Evolutionary conservation across 2,329 filamentous ascomycete genomes (phyloP).

Genomic region (Orbilia blumenaviensis): DNA sequence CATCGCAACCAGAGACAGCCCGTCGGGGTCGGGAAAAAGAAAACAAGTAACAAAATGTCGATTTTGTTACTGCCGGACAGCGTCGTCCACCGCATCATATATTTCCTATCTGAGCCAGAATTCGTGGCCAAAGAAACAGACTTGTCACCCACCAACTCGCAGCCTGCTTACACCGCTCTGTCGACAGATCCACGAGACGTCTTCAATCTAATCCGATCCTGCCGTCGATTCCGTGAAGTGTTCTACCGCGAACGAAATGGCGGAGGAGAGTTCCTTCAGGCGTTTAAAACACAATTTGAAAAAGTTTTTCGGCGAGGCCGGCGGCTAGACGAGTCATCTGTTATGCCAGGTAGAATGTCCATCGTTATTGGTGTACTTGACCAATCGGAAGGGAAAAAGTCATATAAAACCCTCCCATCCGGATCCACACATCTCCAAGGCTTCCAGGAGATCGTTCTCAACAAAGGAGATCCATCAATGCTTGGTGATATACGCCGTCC

Average conservation of each 20-base stretch:
- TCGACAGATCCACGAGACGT: slow-evolving; percentile 50
- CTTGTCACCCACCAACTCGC: slow-evolving; percentile 36
- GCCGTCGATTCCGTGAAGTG: slow-evolving; percentile 51
- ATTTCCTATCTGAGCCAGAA: slow-evolving; percentile 50
- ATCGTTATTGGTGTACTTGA: slow-evolving; percentile 54
- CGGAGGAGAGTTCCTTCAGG: slow-evolving; percentile 42
- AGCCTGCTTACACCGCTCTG: slow-evolving; percentile 48
- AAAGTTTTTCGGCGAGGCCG: slow-evolving; percentile 53
- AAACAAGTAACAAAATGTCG: slow-evolving; percentile 47
- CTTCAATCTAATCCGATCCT: slow-evolving; percentile 51
- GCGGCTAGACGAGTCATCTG: slow-evolving; percentile 49
- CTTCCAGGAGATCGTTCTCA: slow-evolving; percentile 53
- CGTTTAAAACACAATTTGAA: slow-evolving; percentile 52
- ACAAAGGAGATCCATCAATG: slow-evolving; percentile 51
- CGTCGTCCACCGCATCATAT: slow-evolving; percentile 51
- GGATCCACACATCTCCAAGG: slow-evolving; percentile 47
- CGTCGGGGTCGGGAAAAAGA: slow-evolving; percentile 11
- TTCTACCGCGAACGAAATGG: slow-evolving; percentile 22
- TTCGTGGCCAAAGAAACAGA: slow-evolving; percentile 46
- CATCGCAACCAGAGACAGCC: slow-evolving; percentile 14
- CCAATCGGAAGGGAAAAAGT: slow-evolving; percentile 50
- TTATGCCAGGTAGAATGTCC: slow-evolving; percentile 54
- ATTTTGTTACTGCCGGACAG: slow-evolving; percentile 47
- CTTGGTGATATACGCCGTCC: slow-evolving; percentile 53
- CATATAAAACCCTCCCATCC: slow-evolving; percentile 53